Base-by-base conservation (phyloP, 2,329 filamentous ascomycete genomes). In the Aspergillus felis region DNA sequence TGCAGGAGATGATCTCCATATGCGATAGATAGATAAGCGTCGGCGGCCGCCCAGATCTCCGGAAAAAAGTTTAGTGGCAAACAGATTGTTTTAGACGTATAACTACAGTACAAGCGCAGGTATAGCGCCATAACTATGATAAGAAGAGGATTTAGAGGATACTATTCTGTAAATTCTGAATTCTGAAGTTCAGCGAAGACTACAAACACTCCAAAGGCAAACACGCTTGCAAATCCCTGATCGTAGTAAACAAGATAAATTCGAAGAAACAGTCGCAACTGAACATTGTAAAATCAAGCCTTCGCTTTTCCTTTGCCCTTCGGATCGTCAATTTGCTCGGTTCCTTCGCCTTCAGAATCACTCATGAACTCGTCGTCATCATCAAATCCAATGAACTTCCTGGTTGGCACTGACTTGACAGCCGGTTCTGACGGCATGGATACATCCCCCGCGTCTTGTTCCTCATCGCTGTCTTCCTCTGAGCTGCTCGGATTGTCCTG, bases 361-460 rank as follows among this genome's bases (percentile, higher is more conserved):
- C 73, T 77, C 68, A 76, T 75, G 48, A 77, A 75, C 52, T 79
- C 76, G 58, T 79, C 77, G 47, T 79, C 77, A 12, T 80, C 78
- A 59, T 81, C 78, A 55, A 80, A 81, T 1, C 78, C 78, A 52
- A 77, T 75, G 59, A 73, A 80, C 27, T 68, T 72, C 53, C 74
- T 65, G 6, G 71, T 64, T 2, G 71, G 66, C 24, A 63, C 61
- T 54, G 70, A 54, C 27, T 67, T 69, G 51, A 62, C 58, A 54
- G 57, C 55, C 28, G 69, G 52, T 41, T 64, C 65, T 57, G 71
- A 61, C 50, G 69, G 61, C 20, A 63, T 68, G 38, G 68, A 67
- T n/a, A 55, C 60, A 55, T 69, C 67, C 35, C 65, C 61, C 58
- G 67, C 65, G n/a, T 72, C 71, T 60, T 71, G 70, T n/a, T 75